Evolutionary conservation across 345 rosid genomes (phyloP), one percentile per base, ranked within the genome.

Genomic region (Gossypium bickii): DNA sequence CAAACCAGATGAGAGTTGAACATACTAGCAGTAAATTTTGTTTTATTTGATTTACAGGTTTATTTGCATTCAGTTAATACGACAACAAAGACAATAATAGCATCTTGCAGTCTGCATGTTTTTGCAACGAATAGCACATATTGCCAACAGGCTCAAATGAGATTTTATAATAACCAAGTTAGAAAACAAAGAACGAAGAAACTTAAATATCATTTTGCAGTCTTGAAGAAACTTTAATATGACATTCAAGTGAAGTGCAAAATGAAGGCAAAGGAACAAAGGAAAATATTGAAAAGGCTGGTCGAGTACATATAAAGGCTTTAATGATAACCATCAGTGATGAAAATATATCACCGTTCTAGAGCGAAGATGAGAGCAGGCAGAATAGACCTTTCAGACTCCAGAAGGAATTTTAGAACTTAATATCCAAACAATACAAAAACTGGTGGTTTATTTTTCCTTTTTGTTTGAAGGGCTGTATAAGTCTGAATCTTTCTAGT

Each of bases 201-300:
- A 41, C 49, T 41, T 41, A 64, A 9, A 38, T 34, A 5, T 64
- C 7, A 34, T 34, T 34, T 34, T 34, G 41, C 41, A 34, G 41
- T 34, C 69, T 38, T 41, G 11, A 48, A 41, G 15, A 64, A 64
- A 41, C 49, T 41, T 41, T 41, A 9, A 38, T 34, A 5, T 64
- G 49, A 64, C 41, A 41, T n/a, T 64, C 69, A 64, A n/a, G 49
- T 64, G 51, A 63, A 17, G 24, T 41, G 13, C 6, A 41, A 17
- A 62, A 62, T 53, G 22, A 57, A 57, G 13, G 61, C 61, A 57
- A 20, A 7, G 15, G 41, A 63, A 63, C 4, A n/a, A n/a, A 29
- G 67, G 48, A 63, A 63, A 63, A 63, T 5, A 61, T 29, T 63
- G 48, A 38, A 63, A 63, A 63, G 68, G 48, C 45, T 38, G 45